Base-by-base conservation (phyloP, 768 basidiomycete species). In the Trametes elegans region DNA sequence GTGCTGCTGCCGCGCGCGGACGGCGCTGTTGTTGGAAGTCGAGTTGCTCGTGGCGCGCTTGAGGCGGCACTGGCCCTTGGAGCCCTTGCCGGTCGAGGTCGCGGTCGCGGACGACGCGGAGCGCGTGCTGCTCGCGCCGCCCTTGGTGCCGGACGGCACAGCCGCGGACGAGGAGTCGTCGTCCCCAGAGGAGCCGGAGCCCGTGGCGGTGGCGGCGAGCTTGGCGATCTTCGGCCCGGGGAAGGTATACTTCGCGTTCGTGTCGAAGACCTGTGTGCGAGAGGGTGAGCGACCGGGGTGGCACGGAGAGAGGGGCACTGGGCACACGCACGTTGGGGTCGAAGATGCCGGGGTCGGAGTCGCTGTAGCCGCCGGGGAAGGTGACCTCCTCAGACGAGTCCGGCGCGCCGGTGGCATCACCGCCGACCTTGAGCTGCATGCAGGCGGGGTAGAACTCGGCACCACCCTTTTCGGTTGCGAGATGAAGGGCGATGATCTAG, bases 361-460 rank as follows among this genome's bases (percentile, higher is more conserved):
- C 87, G 31, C 65, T 76, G 74, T 93, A 93, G 10, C 80, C 88
- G 19, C 89, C 90, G 1, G 90, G 90, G 58, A 92, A 77, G 27
- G 71, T 75, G 31, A 87, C 87, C 7, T 59, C 63, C 11, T 59
- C 42, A 31, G 83, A n/a, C n/a, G n/a, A n/a, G n/a, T n/a, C 77
- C 36, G 85, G 82, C 55, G 64, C 69, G 3, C 85, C 83, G 1
- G 58, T 66, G 40, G 79, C 78, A 44, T 69, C 77, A 7, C 89
- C 88, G 2, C 78, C 73, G 29, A 91, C 69, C 39, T 57, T 49
- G 53, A 73, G n/a, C 67, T 81, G 79, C 3, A 79, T 74, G 68
- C 90, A 93, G 24, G 81, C 79, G 0, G 87, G 84, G 67, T 93
- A 93, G 70, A 90, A 92, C 70, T 93, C 90, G 1, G 87, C 89